Evolutionary conservation across 2,329 filamentous ascomycete genomes (phyloP), one percentile per base, ranked within the genome.

Genomic region (Aspergillus niger): DNA sequence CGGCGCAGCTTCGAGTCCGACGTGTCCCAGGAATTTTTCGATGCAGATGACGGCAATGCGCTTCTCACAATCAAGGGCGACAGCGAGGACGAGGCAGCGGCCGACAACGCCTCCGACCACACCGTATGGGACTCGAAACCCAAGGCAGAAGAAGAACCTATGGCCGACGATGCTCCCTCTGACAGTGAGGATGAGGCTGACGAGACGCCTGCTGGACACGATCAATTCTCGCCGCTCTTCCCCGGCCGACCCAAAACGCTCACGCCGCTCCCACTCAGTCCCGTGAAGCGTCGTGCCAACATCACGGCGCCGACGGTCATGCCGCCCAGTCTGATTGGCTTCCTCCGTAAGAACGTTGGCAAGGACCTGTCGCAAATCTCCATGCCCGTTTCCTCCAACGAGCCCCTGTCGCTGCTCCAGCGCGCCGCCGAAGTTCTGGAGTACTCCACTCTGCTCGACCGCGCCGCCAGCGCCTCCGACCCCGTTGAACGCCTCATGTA

Each of bases 311-410:
- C 93, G 6, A 92, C 89, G 28, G 87, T 92, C 13, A 81, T 88
- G 59, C 95, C 95, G 0, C 95, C 95, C 0, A 97, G 92, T 74
- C 81, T 99, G 56, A 97, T 99, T 66, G 91, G 91, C 0, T 97
- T 98, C 74, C 83, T 98, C 32, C 88, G 95, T 67, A 99, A 98
- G 77, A 99, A 99, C 69, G 95, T 98, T 8, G 95, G 95, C 72
- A 99, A 99, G 76, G 95, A 99, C 76, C 82, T 99, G 52, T 97
- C 92, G 62, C 96, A 92, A 2, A 96, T 99, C 66, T 93, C 92
- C 51, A 98, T 98, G 94, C 95, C 95, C 0, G 95, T 97, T 1
- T 96, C 94, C 4, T 89, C 94, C 24, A 99, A 99, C 76, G 95
- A 99, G 74, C 95, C 95, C 0, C 86, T 89, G 1, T 97, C 94